Base-by-base conservation (phyloP, 768 basidiomycete genomes). In the Brasilioporus rufonigricans region DNA sequence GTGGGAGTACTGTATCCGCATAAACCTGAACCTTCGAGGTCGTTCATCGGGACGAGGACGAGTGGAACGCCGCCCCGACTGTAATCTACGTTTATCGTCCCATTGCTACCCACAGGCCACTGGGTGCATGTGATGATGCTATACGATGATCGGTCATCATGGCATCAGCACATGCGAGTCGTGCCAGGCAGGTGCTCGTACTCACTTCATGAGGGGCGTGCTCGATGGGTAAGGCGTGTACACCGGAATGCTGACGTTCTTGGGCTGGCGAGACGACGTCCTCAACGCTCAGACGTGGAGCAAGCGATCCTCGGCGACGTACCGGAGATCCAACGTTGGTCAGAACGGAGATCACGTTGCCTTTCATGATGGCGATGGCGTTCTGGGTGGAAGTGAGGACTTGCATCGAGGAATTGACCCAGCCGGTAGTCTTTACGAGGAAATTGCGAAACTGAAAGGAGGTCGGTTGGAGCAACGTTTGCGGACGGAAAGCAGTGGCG, bases 301-400 rank as follows among this genome's bases (percentile, higher is more conserved):
- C 38, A 41, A 35, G 13, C 23, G 39, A 44, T 46, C 38, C 14
- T 39, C 14, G 16, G 7, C 58, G 41, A 38, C 55, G 39, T 65
- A 88, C 87, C 21, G 87, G 86, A 51, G 86, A 87, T 31, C 87
- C 89, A 56, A 89, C 81, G 70, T 85, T 88, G 23, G 86, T 90
- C 58, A 86, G 57, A 38, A 90, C 69, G 13, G 82, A 77, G 46
- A 88, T 72, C 11, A 87, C 78, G 19, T 74, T 63, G 13, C 86
- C 87, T 62, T 87, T 89, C 72, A 80, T 77, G 56, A 90, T 71
- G 18, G 80, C 84, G n/a, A 90, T 69, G 27, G 82, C 81, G 55
- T 80, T 67, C 11, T 73, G 62, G 38, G 78, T 79, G 16, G 74
- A 63, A 7, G 80, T 75, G 23, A 89, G 68, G 16, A 89, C 76